A percentile compares a stretch with the other conserved stretches of the same genome.
Evolutionary conservation across 371 early-diverging fungal genomes (phyloP).

Genomic region (Lichtheimia ornata): DNA sequence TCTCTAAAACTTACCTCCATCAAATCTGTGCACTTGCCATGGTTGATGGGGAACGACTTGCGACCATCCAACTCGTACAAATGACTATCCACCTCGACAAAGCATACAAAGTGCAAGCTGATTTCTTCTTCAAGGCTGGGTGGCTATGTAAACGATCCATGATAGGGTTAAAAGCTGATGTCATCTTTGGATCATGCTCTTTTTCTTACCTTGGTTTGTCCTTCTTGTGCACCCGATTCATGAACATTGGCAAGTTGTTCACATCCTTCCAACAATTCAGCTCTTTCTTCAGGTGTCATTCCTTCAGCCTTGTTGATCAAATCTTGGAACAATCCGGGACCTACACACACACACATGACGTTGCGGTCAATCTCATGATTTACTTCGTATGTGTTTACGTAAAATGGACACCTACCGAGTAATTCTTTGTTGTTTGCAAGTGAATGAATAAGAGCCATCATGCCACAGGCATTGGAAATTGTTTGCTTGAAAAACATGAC

Average conservation of each 20-base stretch:
- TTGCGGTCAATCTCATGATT: too few relatives aligned
- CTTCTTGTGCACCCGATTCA: slow-evolving; percentile 54
- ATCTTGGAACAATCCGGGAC: slow-evolving; percentile 53
- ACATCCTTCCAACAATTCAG: slow-evolving; percentile 59
- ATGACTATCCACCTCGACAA: slow-evolving; percentile 67
- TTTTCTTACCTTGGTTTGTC: slow-evolving; percentile 69
- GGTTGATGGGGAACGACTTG: slow-evolving; percentile 76
- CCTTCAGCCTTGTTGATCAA: slow-evolving; percentile 58
- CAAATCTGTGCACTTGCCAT: slow-evolving; percentile 65
- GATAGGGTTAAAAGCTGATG: background rate
- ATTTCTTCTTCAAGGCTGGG: slow-evolving; percentile 68
- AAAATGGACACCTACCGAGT: slow-evolving; percentile 20
- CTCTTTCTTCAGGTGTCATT: slow-evolving; percentile 68
- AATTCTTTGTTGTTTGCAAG: slow-evolving; percentile 56
- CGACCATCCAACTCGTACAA: slow-evolving; percentile 86
- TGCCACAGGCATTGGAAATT: slow-evolving; percentile 88
- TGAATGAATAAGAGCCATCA: slow-evolving; percentile 74
- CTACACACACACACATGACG: slow-evolving; percentile 13
- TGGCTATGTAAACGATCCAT: slow-evolving; percentile 42
- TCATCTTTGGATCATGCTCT: background rate
- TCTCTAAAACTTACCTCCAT: slow-evolving; percentile 45
- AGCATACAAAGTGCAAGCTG: slow-evolving; percentile 80
- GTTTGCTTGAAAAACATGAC: slow-evolving; percentile 81
- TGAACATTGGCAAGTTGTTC: slow-evolving; percentile 56
- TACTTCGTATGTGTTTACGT: too few relatives aligned